Conservation (phyloP, 2,329 filamentous ascomycete genomes). For the Endocalyx cinctus region DNA sequence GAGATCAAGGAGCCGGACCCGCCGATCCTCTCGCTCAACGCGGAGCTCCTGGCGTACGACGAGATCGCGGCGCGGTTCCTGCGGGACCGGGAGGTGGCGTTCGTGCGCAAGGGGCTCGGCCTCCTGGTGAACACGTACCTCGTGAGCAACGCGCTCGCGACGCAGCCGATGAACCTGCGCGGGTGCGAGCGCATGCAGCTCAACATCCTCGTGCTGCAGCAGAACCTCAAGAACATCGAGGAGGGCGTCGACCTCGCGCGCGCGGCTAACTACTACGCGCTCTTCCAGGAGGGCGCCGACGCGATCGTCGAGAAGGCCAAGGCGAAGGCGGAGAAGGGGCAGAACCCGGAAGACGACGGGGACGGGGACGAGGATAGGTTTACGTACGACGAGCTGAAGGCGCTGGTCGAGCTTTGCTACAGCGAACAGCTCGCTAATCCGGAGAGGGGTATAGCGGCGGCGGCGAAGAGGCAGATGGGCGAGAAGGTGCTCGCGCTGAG, state of each 20-base stretch:
- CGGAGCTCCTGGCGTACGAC: conserved; percentile 80
- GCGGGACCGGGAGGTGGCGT: conserved; percentile 64
- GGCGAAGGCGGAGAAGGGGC: conserved; percentile 32
- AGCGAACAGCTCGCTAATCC: conserved; percentile 63
- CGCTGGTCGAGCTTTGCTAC: conserved; percentile 61
- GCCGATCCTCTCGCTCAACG: conserved; percentile 76
- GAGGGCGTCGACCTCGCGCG: conserved; percentile 59
- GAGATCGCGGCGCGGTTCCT: conserved; percentile 73
- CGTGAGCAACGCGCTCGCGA: conserved; percentile 64
- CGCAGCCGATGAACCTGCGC: conserved; percentile 77
- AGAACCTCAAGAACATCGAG: conserved; percentile 93
- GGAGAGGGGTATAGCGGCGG: conserved; percentile 62
- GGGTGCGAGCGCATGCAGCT: conserved; percentile 86
- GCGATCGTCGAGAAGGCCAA: conserved; percentile 60
- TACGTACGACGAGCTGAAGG: conserved; percentile 63
- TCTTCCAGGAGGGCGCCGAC: conserved; percentile 64
- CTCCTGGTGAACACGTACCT: conserved; percentile 76
- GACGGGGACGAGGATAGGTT: conserved; percentile 42
- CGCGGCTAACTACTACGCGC: conserved; percentile 62
- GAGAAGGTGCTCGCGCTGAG: conserved; percentile 66
- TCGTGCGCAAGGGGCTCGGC: conserved; percentile 73
- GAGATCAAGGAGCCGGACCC: conserved; percentile 74
- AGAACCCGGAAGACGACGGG: conserved; percentile 23
- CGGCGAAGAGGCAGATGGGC: conserved; percentile 64
- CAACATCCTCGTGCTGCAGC: conserved; percentile 91